Base-by-base conservation (phyloP, 2,329 filamentous ascomycete genomes). In the Fusarium globosum region DNA sequence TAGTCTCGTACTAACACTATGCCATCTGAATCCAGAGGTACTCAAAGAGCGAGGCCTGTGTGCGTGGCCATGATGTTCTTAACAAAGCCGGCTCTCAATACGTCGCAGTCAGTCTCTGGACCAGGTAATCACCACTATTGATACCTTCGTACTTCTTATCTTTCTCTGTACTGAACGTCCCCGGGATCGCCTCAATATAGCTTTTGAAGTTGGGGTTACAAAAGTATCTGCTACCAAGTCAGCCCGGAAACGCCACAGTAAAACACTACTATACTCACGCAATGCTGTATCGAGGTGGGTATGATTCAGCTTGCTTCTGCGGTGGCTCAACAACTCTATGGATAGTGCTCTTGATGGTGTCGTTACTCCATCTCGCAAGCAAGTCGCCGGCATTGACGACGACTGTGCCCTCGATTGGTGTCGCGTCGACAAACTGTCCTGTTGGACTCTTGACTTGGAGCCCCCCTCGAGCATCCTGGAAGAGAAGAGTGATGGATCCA, bases 331-430 rank as follows among this genome's bases (percentile, higher is more conserved):
- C 93, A 2, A 98, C 95, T 16, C 95, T 90, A 82, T 98, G 95
- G 68, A 95, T 90, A 8, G 95, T 98, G 79, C 93, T 96, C 84
- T 93, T 95, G 83, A 98, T 97, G 9, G 89, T 93, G 78, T 97
- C 94, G 79, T 98, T 98, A 72, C 93, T 94, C 95, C 95, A 97
- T 59, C 95, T 87, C 3, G 94, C 92, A 56, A 98, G 85, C 75
- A 98, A 81, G 80, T 98, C 95, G 3, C 95, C 95, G 0, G 95
- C 95, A 78, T 98, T 98, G 73, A 97, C 89, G 16, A 98, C 94
- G 45, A 96, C 92, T 1, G 94, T 95, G 61, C 91, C 91, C 41
- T 90, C 86, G 68, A 97, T 96, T 0, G 95, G 95, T 12, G 89
- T 94, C 2, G 94, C 95, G 78, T 97, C 90, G 43, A 97, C 90